Conservation (phyloP, 257 asterid genomes). For the Thymus quinquecostatus region DNA sequence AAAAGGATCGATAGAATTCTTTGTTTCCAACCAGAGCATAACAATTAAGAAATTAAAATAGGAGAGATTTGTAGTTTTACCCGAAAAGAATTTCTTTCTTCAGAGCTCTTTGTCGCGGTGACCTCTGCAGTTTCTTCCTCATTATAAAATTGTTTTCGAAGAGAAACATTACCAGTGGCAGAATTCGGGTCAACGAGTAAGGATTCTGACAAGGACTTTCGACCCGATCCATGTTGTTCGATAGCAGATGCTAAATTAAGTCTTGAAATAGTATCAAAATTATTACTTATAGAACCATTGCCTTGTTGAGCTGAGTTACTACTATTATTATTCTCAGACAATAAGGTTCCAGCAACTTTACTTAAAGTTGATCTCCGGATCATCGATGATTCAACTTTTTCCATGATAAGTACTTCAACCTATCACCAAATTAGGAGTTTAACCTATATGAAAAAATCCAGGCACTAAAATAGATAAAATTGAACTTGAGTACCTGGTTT, state of each 20-base stretch:
- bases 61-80: constrained; percentile 39
- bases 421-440: constrained; percentile 35
- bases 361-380: constrained; percentile 77
- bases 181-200: constrained; percentile 67
- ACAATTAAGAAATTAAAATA: constrained; percentile 8
- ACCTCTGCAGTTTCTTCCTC: constrained; percentile 58
- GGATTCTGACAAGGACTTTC: constrained; percentile 92
- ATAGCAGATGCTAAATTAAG: constrained; percentile 75
- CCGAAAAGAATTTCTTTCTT: constrained; percentile 51
- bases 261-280: constrained; percentile 61
- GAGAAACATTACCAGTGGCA: constrained; percentile 76
- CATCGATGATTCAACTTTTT: constrained; percentile 70
- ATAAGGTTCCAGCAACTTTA: constrained; percentile 77
- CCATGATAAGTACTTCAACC: constrained; percentile 93
- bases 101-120: constrained; percentile 56
- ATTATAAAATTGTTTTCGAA: constrained; percentile 77
- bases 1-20: neutral
- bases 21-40: constrained; percentile 1
- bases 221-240: constrained; percentile 92
- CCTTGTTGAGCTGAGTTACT: constrained; percentile 48
- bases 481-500: constrained; percentile 64
- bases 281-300: constrained; percentile 51
- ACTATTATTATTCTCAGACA: constrained; percentile 49
- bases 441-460: constrained; percentile 2
- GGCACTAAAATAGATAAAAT: constrained; percentile 24